Conservation (phyloP, 306 rosid species). For the Begonia masoniana region DNA sequence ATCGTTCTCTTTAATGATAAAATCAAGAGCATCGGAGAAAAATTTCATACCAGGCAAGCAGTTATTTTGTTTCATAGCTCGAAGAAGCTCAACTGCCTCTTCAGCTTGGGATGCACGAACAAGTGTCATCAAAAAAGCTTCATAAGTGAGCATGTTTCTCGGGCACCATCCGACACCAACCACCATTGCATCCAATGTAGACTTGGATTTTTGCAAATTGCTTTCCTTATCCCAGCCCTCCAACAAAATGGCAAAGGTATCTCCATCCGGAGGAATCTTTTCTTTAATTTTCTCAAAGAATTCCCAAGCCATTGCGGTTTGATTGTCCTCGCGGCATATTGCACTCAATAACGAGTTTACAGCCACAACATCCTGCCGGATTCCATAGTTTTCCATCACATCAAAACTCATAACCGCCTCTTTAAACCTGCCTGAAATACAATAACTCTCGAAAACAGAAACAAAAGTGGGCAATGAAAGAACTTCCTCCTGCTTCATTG, state of each 20-base stretch:
- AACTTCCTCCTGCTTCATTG: slow-evolving; percentile 42
- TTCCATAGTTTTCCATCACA: slow-evolving; percentile 50
- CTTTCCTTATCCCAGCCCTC: slow-evolving; percentile 69
- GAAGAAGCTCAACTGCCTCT: slow-evolving; percentile 33
- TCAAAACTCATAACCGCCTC: slow-evolving; percentile 58
- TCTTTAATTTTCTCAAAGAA: slow-evolving; percentile 29
- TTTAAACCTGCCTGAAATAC: slow-evolving; percentile 28
- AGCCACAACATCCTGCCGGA: slow-evolving; percentile 32
- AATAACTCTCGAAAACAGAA: slow-evolving; percentile 46
- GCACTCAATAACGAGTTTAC: slow-evolving; percentile 51
- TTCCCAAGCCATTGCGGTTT: slow-evolving; percentile 24
- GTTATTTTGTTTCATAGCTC: slow-evolving; percentile 30
- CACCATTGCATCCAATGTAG: slow-evolving; percentile 47
- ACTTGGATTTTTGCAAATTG: slow-evolving; percentile 27
- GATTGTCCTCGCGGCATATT: slow-evolving; percentile 35
- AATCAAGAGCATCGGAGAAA: slow-evolving; percentile 41
- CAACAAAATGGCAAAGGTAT: slow-evolving; percentile 42
- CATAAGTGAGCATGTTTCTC: slow-evolving; percentile 31
- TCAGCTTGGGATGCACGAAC: slow-evolving; percentile 22
- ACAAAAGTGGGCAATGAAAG: slow-evolving; percentile 40
- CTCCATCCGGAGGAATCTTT: slow-evolving; percentile 34
- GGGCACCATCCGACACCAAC: slow-evolving; percentile 32
- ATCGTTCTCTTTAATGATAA: slow-evolving; percentile 31
- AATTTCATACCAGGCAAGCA: slow-evolving; percentile 61
- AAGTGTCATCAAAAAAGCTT: slow-evolving; percentile 38